These are phyloP conservation scores for Mortierella hygrophila DNA, from an alignment of 192 early-diverging fungal genomes.

Conservation along the genomic window DNA sequence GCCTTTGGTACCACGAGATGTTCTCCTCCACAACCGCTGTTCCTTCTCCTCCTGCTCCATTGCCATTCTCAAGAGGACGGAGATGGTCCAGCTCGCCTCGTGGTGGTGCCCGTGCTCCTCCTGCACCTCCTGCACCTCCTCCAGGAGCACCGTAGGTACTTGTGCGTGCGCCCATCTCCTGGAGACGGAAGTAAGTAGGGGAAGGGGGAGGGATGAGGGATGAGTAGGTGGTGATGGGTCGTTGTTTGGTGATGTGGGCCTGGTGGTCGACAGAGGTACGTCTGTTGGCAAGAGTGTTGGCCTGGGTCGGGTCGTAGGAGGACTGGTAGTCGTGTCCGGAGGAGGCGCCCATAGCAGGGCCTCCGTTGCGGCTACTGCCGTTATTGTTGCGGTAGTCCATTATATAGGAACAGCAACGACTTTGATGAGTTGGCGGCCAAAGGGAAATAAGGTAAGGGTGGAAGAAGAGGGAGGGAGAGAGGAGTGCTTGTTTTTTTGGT, in stretches of 20 bases:
- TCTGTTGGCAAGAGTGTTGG: conserved; percentile 55
- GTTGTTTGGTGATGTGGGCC: conserved; percentile 26
- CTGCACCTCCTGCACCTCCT: neutral
- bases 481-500: too few relatives aligned
- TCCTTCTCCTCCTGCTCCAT: neutral
- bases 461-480: neutral
- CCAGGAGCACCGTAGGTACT: neutral
- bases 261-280: conserved; percentile 30
- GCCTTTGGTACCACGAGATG: conserved; percentile 46
- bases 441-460: too few relatives aligned
- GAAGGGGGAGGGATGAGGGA: conserved; percentile 47
- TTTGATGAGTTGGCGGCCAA: neutral
- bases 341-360: conserved; percentile 16
- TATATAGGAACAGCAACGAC: neutral
- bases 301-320: conserved; percentile 33
- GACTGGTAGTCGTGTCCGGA: conserved; percentile 27
- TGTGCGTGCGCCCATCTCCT: conserved; percentile 27
- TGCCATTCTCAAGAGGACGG: conserved; percentile 17
- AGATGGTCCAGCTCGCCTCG: conserved; percentile 40
- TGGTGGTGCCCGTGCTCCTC: neutral
- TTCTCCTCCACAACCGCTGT: conserved; percentile 11
- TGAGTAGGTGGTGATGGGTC: conserved; percentile 44
- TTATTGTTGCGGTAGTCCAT: conserved; percentile 24
- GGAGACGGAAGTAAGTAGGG: conserved; percentile 47
- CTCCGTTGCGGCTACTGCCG: conserved; percentile 15